Evolutionary conservation across 768 basidiomycete genomes (phyloP), one percentile per base, ranked within the genome.

Genomic region (Asterophora parasitica): DNA sequence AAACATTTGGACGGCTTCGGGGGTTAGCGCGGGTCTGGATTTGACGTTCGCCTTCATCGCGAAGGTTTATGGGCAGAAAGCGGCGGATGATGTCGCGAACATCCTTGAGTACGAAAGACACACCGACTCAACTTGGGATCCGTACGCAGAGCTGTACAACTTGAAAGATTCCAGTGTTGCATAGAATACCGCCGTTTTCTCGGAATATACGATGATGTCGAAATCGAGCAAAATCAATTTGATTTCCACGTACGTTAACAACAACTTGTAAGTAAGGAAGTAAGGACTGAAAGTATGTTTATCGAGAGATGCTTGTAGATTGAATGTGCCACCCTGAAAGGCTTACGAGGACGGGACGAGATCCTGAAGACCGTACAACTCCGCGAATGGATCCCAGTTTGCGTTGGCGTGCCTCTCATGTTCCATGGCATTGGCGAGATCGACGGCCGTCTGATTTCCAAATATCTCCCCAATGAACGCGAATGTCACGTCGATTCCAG

Each of bases 1-100:
- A 11, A 75, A 75, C 48, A 60, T 75, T 19, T 77, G 72, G 72
- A 71, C 75, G 4, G 67, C 70, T 7, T 73, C 73, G 0, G 75
- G 75, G 2, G 68, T 76, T 32, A 69, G 64, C 41, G 72, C 74
- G 19, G 73, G 73, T 13, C 62, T 68, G 30, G 71, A 73, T 53
- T 56, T 59, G n/a, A 65, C 61, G 12, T 63, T 72, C 44, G 68
- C 65, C 3, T 68, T 67, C 53, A 63, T 70, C 35, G 63, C 54
- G 33, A 53, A 65, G 39, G 56, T 70, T 34, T 70, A 69, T 58
- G 73, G 70, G 33, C 49, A 56, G 32, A 62, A 65, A 27, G 52
- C 64, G 32, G 65, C 67, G n/a, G 54, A 58, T 15, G 35, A 44
- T 8, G 57, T 71, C 33, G 57, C 69, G 3, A 55, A 63, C 45